A percentile compares a stretch with the other conserved stretches of the same genome.
phyloP scores from a whole-genome alignment of 108 stramenopile species.

The Cyclotella sp. region DNA sequence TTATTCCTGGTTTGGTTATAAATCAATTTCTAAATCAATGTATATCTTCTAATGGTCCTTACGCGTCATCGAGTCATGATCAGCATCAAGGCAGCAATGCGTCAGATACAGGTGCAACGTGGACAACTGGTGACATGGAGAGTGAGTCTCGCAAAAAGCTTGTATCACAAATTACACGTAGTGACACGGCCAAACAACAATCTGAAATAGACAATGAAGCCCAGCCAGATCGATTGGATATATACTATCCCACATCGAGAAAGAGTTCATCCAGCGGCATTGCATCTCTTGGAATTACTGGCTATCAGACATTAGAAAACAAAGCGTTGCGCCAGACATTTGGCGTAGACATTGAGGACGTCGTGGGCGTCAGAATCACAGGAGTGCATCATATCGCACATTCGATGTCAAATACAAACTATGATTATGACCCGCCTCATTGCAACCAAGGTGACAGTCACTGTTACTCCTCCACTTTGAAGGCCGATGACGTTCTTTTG shows the following conservation, averaged over 20 bases:
- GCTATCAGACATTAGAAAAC: slow-evolving; percentile 34
- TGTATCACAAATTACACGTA: background rate
- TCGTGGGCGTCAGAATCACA: slow-evolving; percentile 30
- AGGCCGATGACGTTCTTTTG: slow-evolving; percentile 31
- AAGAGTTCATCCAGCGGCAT: slow-evolving; percentile 9
- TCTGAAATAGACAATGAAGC: background rate
- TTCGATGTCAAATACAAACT: background rate
- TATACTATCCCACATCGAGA: background rate
- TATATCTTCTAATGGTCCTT: background rate
- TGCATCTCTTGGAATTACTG: slow-evolving; percentile 29
- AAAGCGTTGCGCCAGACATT: slow-evolving; percentile 29
- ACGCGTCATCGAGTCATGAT: background rate
- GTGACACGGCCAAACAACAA: background rate
- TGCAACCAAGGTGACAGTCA: slow-evolving; percentile 11
- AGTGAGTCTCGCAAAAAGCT: background rate
- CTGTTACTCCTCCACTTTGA: slow-evolving; percentile 12
- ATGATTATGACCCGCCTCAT: slow-evolving; percentile 19
- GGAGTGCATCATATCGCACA: slow-evolving; percentile 26
- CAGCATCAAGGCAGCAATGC: background rate
- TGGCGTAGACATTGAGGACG: slow-evolving; percentile 15
- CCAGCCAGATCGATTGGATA: background rate
- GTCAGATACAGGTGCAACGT: background rate
- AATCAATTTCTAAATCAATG: slow-evolving; percentile 35
- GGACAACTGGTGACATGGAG: background rate
- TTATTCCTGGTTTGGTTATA: slow-evolving; percentile 54